A percentile compares a stretch with the other conserved stretches of the same genome.
phyloP scores from a whole-genome alignment of 768 basidiomycete species.

The Hericium erinaceus region DNA sequence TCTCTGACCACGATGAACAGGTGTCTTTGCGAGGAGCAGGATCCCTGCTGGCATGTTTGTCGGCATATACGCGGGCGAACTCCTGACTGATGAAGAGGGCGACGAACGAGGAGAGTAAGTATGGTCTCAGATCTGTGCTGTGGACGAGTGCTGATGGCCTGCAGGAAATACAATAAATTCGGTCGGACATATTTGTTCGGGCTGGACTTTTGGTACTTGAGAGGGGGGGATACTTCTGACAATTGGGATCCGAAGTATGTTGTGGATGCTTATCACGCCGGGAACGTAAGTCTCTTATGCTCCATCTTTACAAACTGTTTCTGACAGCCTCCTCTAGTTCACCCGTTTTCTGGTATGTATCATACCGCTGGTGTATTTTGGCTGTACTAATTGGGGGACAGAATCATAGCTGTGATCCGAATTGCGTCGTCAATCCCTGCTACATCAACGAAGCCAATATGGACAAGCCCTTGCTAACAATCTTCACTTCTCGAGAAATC shows the following conservation, averaged over 20 bases:
- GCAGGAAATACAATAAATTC: constrained; percentile 63
- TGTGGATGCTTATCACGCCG: constrained; percentile 84
- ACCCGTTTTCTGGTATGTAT: constrained; percentile 76
- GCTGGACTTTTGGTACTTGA: constrained; percentile 67
- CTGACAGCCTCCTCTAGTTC: constrained; percentile 41
- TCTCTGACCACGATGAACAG: constrained; percentile 26
- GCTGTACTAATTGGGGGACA: constrained; percentile 19
- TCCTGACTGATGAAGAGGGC: constrained; percentile 58
- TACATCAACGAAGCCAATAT: constrained; percentile 74
- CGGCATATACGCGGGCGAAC: constrained; percentile 81
- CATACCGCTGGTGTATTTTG: not conserved
- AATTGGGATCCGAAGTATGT: constrained; percentile 36
- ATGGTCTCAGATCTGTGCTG: not conserved
- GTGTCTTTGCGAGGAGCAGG: constrained; percentile 61
- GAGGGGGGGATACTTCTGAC: constrained; percentile 15
- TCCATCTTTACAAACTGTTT: not conserved
- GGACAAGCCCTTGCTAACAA: constrained; percentile 54
- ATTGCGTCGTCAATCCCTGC: constrained; percentile 59
- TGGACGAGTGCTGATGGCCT: not conserved
- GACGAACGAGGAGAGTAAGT: constrained; percentile 61
- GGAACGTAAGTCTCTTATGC: constrained; percentile 49
- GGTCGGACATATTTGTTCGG: constrained; percentile 79
- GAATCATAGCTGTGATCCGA: constrained; percentile 93
- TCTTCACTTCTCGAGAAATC: constrained; percentile 62
- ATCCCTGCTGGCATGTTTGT: constrained; percentile 66